Conservation (phyloP, 352 stramenopile genomes). For the Pythium phragmiticola region DNA sequence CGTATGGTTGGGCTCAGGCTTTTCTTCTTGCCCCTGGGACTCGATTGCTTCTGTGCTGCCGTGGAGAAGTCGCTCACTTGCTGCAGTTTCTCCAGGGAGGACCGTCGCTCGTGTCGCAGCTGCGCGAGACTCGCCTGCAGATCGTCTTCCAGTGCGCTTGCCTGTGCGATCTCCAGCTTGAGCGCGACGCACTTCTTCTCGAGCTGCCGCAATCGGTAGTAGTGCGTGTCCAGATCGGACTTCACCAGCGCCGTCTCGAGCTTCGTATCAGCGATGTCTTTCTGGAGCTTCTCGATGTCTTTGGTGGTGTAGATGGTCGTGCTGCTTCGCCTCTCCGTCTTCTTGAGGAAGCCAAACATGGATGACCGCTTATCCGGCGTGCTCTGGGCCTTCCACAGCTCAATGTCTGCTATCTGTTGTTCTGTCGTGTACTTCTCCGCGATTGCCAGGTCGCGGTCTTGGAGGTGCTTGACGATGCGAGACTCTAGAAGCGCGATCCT, state of each 20-base stretch:
- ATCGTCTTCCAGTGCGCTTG: constrained; percentile 62
- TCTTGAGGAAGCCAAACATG: constrained; percentile 22
- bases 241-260: constrained; percentile 55
- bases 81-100: constrained; percentile 51
- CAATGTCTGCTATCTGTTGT: constrained; percentile 60
- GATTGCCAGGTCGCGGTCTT: constrained; percentile 70
- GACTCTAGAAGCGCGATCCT: constrained; percentile 61
- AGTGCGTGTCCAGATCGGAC: constrained; percentile 56
- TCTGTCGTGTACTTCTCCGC: constrained; percentile 70
- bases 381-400: constrained; percentile 46
- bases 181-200: constrained; percentile 56
- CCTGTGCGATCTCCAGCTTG: constrained; percentile 68
- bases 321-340: constrained; percentile 9
- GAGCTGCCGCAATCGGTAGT: constrained; percentile 54
- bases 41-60: constrained; percentile 16
- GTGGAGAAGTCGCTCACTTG: constrained; percentile 57
- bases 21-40: constrained; percentile 20
- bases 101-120: constrained; percentile 39
- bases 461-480: constrained; percentile 72
- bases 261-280: constrained; percentile 67
- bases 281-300: constrained; percentile 61
- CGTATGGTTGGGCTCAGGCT: constrained; percentile 5
- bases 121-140: constrained; percentile 56
- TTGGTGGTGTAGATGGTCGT: constrained; percentile 35
- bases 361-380: constrained; percentile 26